These are phyloP conservation scores for Mortierella sp. DNA, from an alignment of 371 early-diverging fungal species.

Conservation along the genomic window DNA sequence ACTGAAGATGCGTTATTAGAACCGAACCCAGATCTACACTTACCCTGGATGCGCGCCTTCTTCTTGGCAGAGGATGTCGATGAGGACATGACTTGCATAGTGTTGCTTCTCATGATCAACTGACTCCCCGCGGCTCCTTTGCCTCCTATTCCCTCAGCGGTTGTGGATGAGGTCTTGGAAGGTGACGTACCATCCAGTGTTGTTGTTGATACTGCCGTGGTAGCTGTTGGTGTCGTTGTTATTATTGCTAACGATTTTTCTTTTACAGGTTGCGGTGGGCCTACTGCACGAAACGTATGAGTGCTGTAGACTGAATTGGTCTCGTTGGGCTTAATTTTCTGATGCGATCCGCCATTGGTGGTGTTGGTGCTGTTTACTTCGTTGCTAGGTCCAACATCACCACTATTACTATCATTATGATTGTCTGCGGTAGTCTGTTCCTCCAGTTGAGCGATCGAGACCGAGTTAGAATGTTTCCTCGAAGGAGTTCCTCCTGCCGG, in stretches of 20 bases:
- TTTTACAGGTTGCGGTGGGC: constrained; percentile 4
- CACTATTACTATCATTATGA: neutral
- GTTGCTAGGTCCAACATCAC: neutral
- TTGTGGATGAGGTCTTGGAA: neutral
- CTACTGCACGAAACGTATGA: constrained; percentile 32
- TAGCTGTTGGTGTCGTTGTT: constrained; percentile 3
- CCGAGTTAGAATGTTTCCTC: constrained; percentile 38
- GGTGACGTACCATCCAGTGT: neutral
- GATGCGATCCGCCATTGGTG: neutral
- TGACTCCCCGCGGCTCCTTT: neutral
- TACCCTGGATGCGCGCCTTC: constrained; percentile 44
- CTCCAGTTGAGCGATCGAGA: constrained; percentile 40
- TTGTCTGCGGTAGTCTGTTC: constrained; percentile 3
- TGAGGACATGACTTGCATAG: constrained; percentile 17
- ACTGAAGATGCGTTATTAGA: too few relatives aligned
- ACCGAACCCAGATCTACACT: too few relatives aligned
- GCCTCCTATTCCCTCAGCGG: neutral
- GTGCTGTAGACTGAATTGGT: constrained; percentile 29
- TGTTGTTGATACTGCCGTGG: neutral
- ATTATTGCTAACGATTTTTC: constrained; percentile 1
- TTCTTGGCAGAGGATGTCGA: constrained; percentile 39
- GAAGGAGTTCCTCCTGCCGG: constrained; percentile 7
- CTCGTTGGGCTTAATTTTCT: constrained; percentile 35
- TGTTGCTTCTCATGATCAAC: constrained; percentile 11
- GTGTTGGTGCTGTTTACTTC: neutral